Percentiles rank a stretch among this genome's conserved stretches.
phyloP scores from a whole-genome alignment of 176 grass and related monocot genomes.

The Zea luxurians region DNA sequence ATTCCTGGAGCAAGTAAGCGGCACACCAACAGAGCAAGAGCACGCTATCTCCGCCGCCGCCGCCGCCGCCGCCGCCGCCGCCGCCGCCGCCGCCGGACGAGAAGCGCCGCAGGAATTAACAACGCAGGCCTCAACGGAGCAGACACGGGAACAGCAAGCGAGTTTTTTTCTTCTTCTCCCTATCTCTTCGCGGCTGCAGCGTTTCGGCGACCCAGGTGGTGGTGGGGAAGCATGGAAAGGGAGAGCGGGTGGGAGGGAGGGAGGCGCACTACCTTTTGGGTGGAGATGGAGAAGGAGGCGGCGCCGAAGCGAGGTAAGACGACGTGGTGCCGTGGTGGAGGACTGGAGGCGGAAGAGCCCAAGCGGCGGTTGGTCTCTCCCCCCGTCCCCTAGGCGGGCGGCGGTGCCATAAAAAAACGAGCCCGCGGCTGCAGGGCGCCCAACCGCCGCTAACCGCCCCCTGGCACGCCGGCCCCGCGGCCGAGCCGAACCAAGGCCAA shows the following conservation, averaged over 20 bases:
- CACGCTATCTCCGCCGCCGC: no score
- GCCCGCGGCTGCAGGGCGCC: background rate
- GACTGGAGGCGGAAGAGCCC: background rate
- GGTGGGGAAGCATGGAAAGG: slow-evolving; percentile 8
- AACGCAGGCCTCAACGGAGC: background rate
- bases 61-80: no score
- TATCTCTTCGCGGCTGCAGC: background rate
- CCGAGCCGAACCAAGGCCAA: background rate
- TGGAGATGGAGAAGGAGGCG: background rate
- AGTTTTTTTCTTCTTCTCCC: no score
- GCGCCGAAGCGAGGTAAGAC: background rate
- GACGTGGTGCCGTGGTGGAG: slow-evolving; percentile 6
- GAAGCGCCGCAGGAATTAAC: background rate
- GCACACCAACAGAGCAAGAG: background rate
- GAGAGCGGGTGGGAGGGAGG: background rate
- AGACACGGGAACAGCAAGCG: background rate
- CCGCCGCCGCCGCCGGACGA: background rate
- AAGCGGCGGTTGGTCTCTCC: slow-evolving; percentile 29
- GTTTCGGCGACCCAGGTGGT: slow-evolving; percentile 30
- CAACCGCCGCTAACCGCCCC: slow-evolving; percentile 49
- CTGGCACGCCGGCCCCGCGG: slow-evolving; percentile 14
- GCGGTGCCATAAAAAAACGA: slow-evolving; percentile 32
- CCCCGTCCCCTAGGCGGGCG: background rate
- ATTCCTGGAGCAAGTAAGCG: background rate
- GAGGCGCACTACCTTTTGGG: slow-evolving; percentile 24